Percentiles rank a stretch among this genome's conserved stretches.
Evolutionary conservation across 257 asterid species (phyloP).

Genomic region (Anisodus tanguticus): DNA sequence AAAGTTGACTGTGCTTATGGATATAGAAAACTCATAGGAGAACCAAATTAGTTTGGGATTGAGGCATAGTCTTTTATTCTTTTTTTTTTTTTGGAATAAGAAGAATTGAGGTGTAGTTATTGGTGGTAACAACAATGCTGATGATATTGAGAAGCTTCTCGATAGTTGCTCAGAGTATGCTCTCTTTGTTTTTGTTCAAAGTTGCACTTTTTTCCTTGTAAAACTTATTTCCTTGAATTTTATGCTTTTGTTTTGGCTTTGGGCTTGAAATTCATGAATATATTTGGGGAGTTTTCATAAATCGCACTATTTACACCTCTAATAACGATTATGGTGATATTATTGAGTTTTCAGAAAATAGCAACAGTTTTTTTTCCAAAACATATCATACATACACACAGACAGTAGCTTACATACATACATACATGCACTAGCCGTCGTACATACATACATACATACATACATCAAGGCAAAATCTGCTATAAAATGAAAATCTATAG

Average conservation of each 20-base stretch:
- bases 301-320: no score
- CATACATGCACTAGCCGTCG: no score
- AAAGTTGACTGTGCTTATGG: not conserved
- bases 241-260: not conserved
- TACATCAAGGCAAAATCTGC: no score
- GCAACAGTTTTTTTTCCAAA: no score
- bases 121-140: conserved; percentile 32
- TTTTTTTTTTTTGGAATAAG: not conserved
- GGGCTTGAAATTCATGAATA: not conserved
- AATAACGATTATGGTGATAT: no score
- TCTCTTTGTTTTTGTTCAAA: not conserved
- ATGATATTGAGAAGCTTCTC: conserved; percentile 81
- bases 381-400: no score
- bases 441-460: no score
- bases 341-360: no score
- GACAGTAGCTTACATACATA: no score
- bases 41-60: not conserved
- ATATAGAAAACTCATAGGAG: not conserved
- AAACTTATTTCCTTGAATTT: not conserved
- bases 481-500: no score
- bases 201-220: not conserved
- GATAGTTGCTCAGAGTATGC: conserved; percentile 82
- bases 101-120: not conserved
- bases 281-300: no score
- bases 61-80: not conserved